Conservation (phyloP, 805 yeast species). For the Saccharomycopsis fodiens region DNA sequence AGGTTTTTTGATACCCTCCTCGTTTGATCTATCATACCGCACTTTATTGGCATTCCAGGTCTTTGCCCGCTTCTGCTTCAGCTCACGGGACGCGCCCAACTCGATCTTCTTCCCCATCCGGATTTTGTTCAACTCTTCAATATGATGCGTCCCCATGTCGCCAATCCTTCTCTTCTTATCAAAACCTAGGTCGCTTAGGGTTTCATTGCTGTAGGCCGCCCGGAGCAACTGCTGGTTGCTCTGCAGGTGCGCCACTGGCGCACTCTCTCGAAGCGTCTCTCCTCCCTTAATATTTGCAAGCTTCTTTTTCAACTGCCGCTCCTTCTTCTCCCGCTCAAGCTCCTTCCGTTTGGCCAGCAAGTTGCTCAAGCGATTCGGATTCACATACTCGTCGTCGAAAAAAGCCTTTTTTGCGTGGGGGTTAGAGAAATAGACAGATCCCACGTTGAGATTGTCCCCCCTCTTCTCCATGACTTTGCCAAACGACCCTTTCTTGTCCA, state of each 20-base stretch:
- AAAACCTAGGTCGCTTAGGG: conserved; percentile 35
- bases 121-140: conserved; percentile 25
- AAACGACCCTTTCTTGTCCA: conserved; percentile 15
- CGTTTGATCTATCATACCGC: conserved; percentile 26
- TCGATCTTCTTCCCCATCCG: conserved; percentile 28
- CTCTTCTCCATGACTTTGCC: conserved; percentile 21
- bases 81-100: conserved; percentile 28
- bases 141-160: conserved; percentile 20
- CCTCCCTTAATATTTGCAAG: conserved; percentile 27
- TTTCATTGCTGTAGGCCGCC: conserved; percentile 33
- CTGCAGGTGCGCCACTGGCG: conserved; percentile 22
- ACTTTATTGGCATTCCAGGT: conserved; percentile 22
- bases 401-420: conserved; percentile 41
- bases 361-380: conserved; percentile 38
- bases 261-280: conserved; percentile 21
- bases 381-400: conserved; percentile 40
- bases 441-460: conserved; percentile 23
- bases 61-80: conserved; percentile 24
- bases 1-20: conserved; percentile 24
- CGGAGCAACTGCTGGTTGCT: conserved; percentile 27
- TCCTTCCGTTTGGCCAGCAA: conserved; percentile 31
- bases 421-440: conserved; percentile 31
- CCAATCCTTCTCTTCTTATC: not conserved
- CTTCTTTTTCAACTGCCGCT: conserved; percentile 27
- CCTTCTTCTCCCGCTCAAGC: conserved; percentile 33